Evolutionary conservation across 805 yeast species (phyloP), one percentile per base, ranked within the genome.

Genomic region (Ogataea polymorpha): DNA sequence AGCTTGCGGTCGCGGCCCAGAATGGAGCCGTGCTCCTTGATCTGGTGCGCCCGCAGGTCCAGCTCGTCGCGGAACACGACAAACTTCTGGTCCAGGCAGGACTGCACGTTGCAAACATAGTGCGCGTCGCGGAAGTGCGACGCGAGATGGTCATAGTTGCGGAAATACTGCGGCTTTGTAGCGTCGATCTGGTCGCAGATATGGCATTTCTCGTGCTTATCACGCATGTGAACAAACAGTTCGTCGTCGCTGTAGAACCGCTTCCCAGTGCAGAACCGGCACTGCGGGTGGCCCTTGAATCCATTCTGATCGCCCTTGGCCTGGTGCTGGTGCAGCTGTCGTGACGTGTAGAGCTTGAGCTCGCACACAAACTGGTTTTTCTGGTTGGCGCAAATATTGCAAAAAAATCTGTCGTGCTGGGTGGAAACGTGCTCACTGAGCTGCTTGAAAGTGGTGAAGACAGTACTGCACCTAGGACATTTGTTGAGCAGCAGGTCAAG

Each of bases 231-330:
- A 23, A 80, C 63, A 49, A 77, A 79, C 53, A 89, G 70, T 59
- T 90, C 98, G 59, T 91, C 96, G 28, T 80, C 86, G 0, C 96
- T 86, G 59, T 93, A 93, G 59, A 86, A 90, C 42, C 95, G 65
- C 50, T 69, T 74, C 2, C 79, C 79, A 3, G 72, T 63, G 62
- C 99, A 93, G 59, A 86, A 85, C 49, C 76, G 76, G 70, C 99
- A 93, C 47, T 71, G 67, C 0, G 98, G 97, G 59, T 90, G 98
- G 0, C 98, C 98, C 9, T 63, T 70, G 61, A 90, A 90, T 0
- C 96, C 96, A 6, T 67, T 67, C 29, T 69, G 72, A 54, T 90
- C 96, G 36, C 96, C 97, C 27, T 67, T 70, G 3, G 71, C 62
- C 56, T 82, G 82, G 63, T 93, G 99, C 32, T 64, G 71, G 45